phyloP scores from a whole-genome alignment of 106 monocot species.

The Gastrodia elata region DNA sequence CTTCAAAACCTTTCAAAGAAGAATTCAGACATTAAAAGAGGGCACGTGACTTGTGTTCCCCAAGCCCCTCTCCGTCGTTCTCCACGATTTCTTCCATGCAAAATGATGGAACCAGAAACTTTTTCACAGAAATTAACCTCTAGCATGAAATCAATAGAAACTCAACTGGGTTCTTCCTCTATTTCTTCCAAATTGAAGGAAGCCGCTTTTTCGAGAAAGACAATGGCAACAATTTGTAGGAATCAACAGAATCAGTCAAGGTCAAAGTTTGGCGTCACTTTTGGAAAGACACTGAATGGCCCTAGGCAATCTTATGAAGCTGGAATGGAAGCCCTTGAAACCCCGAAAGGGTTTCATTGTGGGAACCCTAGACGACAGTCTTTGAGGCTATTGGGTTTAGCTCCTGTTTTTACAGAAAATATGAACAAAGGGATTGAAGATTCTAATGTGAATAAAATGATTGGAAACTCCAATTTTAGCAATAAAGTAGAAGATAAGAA shows the following conservation, averaged over 20 bases:
- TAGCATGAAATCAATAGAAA: neutral
- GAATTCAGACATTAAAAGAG: neutral
- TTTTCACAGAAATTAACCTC: neutral
- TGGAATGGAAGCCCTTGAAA: neutral
- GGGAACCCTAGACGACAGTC: slow-evolving; percentile 4
- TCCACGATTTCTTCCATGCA: neutral
- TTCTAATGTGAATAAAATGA: neutral
- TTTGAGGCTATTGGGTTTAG: neutral
- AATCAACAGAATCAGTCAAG: neutral
- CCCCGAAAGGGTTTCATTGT: neutral
- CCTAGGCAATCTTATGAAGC: slow-evolving; percentile 1
- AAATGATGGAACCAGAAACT: neutral
- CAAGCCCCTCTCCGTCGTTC: slow-evolving; percentile 11
- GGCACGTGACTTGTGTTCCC: neutral
- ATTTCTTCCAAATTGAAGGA: neutral
- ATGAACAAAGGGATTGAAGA: neutral
- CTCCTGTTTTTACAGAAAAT: neutral
- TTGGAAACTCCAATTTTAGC: neutral
- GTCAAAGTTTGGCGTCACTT: neutral
- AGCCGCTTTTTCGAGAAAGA: neutral
- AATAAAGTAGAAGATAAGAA: neutral
- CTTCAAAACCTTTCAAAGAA: neutral
- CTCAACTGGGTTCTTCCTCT: neutral
- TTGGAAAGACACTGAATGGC: neutral
- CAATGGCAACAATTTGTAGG: neutral